Conservation (phyloP, 1,139 yeast species). For the Yamadazyma friedrichii region DNA sequence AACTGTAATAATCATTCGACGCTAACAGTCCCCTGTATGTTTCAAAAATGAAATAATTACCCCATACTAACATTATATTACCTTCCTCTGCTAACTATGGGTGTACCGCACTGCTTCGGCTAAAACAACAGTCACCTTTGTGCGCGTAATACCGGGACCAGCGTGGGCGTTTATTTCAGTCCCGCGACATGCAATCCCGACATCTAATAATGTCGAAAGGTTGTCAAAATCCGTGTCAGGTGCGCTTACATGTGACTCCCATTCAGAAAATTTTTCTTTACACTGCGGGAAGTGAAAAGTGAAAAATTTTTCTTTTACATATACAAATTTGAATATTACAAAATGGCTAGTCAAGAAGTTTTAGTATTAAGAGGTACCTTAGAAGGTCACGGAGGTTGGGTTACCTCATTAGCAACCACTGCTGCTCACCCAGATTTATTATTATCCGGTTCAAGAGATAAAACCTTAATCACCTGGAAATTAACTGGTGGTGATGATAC, state of each 20-base stretch:
- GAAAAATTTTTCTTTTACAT: slow-evolving; percentile 13
- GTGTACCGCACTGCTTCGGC: slow-evolving; percentile 6
- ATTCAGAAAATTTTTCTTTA: neutral
- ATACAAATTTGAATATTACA: slow-evolving; percentile 13
- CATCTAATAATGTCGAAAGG: neutral
- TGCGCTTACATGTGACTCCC: neutral
- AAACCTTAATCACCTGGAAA: slow-evolving; percentile 98
- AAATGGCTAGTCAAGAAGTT: slow-evolving; percentile 82
- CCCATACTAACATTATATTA: too few species aligned
- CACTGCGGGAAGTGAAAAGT: neutral
- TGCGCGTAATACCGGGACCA: slow-evolving; percentile 16
- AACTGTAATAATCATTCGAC: too few species aligned
- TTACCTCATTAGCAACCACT: slow-evolving; percentile 97
- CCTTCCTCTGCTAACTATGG: neutral
- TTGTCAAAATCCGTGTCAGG: neutral
- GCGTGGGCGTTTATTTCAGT: slow-evolving; percentile 12
- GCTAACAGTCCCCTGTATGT: too few species aligned
- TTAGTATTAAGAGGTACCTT: slow-evolving; percentile 99
- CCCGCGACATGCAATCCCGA: neutral
- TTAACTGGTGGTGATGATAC: slow-evolving; percentile 93
- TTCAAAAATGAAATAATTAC: too few species aligned
- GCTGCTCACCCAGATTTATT: slow-evolving; percentile 98
- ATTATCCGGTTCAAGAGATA: slow-evolving; percentile 98
- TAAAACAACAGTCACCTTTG: slow-evolving; percentile 12
- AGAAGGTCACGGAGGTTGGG: slow-evolving; percentile 90